phyloP scores from a whole-genome alignment of 768 basidiomycete species.

The Tricholoma sp. region DNA sequence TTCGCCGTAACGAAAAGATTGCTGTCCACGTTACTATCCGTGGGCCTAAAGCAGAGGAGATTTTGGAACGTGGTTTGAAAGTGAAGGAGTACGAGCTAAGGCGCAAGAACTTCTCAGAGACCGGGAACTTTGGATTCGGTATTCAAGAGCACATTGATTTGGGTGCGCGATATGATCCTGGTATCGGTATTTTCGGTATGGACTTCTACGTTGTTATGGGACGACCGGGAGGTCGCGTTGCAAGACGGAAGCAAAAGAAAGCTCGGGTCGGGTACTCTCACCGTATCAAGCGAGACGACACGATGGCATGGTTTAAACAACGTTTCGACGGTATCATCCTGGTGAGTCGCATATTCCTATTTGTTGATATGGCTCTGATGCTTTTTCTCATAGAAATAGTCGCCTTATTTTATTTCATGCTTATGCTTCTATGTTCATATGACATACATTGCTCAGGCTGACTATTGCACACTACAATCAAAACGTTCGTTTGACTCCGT shows the following conservation, averaged over 20 bases:
- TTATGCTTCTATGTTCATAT: constrained; percentile 20
- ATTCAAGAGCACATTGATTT: constrained; percentile 99
- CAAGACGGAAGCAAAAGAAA: constrained; percentile 86
- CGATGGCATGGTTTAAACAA: constrained; percentile 99
- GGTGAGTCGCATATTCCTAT: constrained; percentile 39
- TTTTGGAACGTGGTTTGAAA: constrained; percentile 97
- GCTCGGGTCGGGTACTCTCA: constrained; percentile 84
- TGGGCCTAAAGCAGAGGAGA: constrained; percentile 99
- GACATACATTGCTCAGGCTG: constrained; percentile 11
- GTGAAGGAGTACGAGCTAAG: constrained; percentile 99
- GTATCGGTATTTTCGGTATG: constrained; percentile 99
- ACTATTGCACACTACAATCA: background rate
- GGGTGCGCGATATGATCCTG: constrained; percentile 96
- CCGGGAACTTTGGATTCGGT: constrained; percentile 99
- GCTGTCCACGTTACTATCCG: constrained; percentile 98
- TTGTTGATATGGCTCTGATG: background rate
- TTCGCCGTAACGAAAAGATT: constrained; percentile 99
- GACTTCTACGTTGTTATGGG: constrained; percentile 99
- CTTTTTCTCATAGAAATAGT: constrained; percentile 16
- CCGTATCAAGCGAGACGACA: constrained; percentile 93
- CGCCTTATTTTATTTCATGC: constrained; percentile 2
- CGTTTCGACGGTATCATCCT: constrained; percentile 97
- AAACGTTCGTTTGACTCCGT: background rate
- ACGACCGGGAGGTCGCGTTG: constrained; percentile 87
- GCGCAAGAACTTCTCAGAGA: constrained; percentile 96